Base-by-base conservation (phyloP, 345 rosid genomes). In the Pistacia atlantica region DNA sequence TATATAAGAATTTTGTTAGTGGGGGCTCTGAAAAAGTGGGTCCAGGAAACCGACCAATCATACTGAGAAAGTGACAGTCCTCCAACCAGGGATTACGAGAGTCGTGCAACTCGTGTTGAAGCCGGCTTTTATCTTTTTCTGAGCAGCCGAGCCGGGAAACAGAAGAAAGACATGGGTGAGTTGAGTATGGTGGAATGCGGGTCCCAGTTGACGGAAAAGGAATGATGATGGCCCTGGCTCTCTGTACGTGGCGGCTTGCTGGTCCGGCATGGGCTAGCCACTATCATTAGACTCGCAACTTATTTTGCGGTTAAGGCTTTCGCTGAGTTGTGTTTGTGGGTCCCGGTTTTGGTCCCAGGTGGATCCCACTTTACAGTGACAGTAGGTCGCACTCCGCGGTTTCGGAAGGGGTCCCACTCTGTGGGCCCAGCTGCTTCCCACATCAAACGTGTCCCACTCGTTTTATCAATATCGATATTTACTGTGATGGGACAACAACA, bases 211-310 rank as follows among this genome's bases (percentile, higher is more conserved):
- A 10, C 22, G 62, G 46, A 42, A 64, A 33, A 33, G 58, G 65
- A 58, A 2, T 28, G 22, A 71, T 76, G 77, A 80, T 72, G 46
- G n/a, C 70, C 68, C 48, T 22, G 46, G 13, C 20, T 51, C 51
- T 74, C 82, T 71, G 92, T 79, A 75, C 75, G 74, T 78, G 85
- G 91, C 91, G 91, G 93, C 88, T 87, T 72, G 61, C 78, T 38
- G 85, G 93, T 89, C 87, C 77, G 93, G 85, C 87, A 84, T 87
- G 88, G 86, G 85, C 88, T 81, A 87, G 85, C 91, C 86, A 74
- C 76, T 73, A 87, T 87, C 83, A 86, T 89, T 84, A 72, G 75
- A 87, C 87, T 83, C 80, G 77, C 93, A 86, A 83, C 79, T 83
- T 87, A 79, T 25, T 25, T 54, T 68, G 81, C 33, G 59, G 77